These are phyloP conservation scores for Neurospora cerealis DNA, from an alignment of 495 filamentous ascomycete genomes.

Conservation along the genomic window DNA sequence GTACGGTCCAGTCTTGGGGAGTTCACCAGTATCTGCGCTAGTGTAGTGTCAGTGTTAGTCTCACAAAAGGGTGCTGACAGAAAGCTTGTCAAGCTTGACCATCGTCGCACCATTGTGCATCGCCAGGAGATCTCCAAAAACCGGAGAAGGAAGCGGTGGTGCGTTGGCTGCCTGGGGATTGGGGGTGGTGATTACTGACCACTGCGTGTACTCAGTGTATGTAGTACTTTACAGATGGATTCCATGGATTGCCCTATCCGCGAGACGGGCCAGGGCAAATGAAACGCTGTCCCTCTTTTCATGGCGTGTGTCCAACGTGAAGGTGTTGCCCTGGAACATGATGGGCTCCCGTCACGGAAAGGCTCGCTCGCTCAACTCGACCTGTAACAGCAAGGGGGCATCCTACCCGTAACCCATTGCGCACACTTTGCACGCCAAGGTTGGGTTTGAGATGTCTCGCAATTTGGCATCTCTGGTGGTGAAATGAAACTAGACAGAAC, in stretches of 20 bases:
- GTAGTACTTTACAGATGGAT: background rate
- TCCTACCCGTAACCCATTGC: background rate
- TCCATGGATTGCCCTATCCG: background rate
- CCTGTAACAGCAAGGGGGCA: background rate
- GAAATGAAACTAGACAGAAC: background rate
- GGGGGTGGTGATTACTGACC: background rate
- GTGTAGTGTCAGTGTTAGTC: background rate
- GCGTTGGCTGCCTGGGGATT: background rate
- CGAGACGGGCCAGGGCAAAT: background rate
- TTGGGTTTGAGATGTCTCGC: background rate
- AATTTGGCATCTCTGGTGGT: background rate
- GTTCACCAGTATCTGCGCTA: background rate
- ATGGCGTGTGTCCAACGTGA: background rate
- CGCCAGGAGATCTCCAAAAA: background rate
- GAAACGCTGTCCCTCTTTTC: background rate
- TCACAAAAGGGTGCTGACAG: background rate
- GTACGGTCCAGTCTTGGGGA: background rate
- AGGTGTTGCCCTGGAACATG: background rate
- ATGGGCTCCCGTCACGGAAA: background rate
- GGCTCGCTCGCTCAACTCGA: background rate
- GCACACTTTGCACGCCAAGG: background rate
- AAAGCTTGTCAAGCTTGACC: background rate
- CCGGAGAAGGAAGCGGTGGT: background rate
- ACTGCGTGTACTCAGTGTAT: background rate
- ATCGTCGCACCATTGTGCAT: background rate